Evolutionary conservation across 176 grass and related monocot genomes (phyloP), one percentile per base, ranked within the genome.

Genomic region (Hsuehochloa calcarea): DNA sequence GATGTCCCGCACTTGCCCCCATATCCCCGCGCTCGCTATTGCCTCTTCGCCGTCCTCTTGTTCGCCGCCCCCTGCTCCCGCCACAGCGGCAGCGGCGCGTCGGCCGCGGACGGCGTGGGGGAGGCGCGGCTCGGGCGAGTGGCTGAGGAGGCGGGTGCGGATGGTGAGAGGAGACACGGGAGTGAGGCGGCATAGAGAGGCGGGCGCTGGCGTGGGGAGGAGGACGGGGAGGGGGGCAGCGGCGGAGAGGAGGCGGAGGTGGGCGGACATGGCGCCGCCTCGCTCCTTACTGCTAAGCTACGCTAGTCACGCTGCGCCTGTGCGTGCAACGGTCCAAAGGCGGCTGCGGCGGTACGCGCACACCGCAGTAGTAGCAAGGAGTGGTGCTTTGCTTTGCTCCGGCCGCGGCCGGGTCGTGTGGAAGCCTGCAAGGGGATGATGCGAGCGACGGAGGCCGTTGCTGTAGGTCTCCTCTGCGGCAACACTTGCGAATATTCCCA

Each of bases 1-100:
- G 49, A 96, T 93, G 58, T 95, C 93, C 84, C 54, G 84, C 89
- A 89, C 91, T 84, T 96, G 93, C 34, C 50, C 80, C 86, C 91
- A 92, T 49, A 98, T 86, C 75, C 86, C 87, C 54, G 81, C 74
- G 19, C 77, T 20, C 83, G 51, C 68, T 8, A 17, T 58, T 10
- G 31, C 23, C 25, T 15, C 43, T 15, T 4, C 41, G 79, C 5
- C 39, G 3, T 2, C 78, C 59, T 27, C 62, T 35, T 26, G 70
- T 27, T 10, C 72, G 10, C 1, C 41, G 37, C 43, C 78, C 1
- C 16, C 86, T 13, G 1, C 80, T 17, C 58, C 80, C 14, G 66
- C 26, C 15, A 52, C 67, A 7, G 56, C 80, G 4, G 51, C 51
- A 27, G 63, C 80, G 8, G 49, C 29, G 35, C 54, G 54, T 39